phyloP scores from a whole-genome alignment of 441 rosid species.

The Corymbia calophylla region DNA sequence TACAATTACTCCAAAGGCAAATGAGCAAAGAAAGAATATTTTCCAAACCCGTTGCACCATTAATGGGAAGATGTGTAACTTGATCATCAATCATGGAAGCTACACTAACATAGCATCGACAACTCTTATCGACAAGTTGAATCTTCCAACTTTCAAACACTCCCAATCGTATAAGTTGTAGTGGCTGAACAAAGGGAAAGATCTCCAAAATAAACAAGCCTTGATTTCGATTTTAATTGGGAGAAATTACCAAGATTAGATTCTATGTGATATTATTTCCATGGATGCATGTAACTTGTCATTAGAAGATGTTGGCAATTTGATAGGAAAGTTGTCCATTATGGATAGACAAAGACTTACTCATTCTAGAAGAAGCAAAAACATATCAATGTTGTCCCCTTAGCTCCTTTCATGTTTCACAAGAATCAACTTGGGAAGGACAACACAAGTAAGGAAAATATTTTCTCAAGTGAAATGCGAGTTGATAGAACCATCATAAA shows the following conservation, averaged over 20 bases:
- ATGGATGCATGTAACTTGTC: background rate
- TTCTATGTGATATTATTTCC: background rate
- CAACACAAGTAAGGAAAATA: background rate
- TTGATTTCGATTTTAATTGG: background rate
- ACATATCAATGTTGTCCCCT: background rate
- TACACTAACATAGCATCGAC: background rate
- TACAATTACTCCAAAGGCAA: background rate
- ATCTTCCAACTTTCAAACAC: background rate
- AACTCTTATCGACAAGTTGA: background rate
- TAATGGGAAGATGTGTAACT: background rate
- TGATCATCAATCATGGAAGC: background rate
- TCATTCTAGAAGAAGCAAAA: background rate
- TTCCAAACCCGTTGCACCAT: background rate
- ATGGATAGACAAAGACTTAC: background rate
- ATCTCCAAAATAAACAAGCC: background rate
- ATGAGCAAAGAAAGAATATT: background rate
- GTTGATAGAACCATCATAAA: background rate
- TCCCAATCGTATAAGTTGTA: too few relatives aligned
- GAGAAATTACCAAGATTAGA: background rate
- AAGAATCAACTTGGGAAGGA: background rate
- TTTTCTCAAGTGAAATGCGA: background rate
- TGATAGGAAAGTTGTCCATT: background rate
- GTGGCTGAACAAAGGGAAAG: background rate
- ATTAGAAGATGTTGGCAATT: background rate
- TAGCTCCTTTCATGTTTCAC: background rate